phyloP scores from a whole-genome alignment of 1,139 yeast genomes.

The Geotrichum reessii region DNA sequence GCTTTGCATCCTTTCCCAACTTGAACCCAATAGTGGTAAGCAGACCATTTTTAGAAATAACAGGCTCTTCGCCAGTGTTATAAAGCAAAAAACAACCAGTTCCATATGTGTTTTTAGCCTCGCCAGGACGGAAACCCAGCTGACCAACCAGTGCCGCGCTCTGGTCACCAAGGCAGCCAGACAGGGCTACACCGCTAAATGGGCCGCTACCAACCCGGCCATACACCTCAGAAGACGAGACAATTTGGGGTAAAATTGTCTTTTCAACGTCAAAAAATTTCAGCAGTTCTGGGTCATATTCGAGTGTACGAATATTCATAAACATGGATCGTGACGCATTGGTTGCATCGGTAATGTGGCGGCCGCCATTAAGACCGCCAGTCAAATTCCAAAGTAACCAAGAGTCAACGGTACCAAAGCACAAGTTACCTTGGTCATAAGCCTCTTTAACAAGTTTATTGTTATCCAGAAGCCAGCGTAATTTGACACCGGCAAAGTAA shows the following conservation, averaged over 20 bases:
- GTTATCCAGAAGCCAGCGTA: constrained; percentile 85
- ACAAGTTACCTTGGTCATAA: constrained; percentile 69
- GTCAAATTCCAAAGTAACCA: constrained; percentile 90
- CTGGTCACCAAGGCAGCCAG: constrained; percentile 94
- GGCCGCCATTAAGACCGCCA: constrained; percentile 44
- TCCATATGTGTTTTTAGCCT: constrained; percentile 95
- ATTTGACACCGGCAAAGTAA: constrained; percentile 85
- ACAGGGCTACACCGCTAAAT: constrained; percentile 58
- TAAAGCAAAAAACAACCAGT: constrained; percentile 90
- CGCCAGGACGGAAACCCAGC: constrained; percentile 73
- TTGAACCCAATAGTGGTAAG: constrained; percentile 87
- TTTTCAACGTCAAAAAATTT: constrained; percentile 70
- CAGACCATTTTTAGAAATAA: constrained; percentile 69
- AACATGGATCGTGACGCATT: constrained; percentile 90
- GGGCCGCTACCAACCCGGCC: constrained; percentile 45
- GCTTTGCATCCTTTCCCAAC: constrained; percentile 69
- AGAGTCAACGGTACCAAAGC: constrained; percentile 93
- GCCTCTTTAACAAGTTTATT: constrained; percentile 61
- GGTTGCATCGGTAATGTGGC: constrained; percentile 79
- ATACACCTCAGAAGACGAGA: constrained; percentile 72
- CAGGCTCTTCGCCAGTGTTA: constrained; percentile 64
- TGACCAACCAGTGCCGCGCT: constrained; percentile 92
- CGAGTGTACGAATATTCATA: constrained; percentile 71
- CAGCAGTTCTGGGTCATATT: constrained; percentile 72
- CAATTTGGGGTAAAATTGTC: constrained; percentile 71